phyloP scores from a whole-genome alignment of 805 yeast genomes.

The Danielia reshetovae region DNA sequence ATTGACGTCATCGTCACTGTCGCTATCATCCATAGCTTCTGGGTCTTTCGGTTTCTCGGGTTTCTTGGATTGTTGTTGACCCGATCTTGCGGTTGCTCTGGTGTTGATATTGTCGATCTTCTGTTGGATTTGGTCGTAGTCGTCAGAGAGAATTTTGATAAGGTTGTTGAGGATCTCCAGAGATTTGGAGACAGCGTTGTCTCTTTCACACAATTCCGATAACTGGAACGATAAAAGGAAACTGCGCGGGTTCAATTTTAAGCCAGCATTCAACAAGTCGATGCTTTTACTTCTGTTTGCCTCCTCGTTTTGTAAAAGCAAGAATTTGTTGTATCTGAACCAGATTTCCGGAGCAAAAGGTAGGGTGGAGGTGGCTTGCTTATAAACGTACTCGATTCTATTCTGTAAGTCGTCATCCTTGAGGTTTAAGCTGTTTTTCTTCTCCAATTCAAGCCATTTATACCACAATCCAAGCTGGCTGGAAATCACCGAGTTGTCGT shows the following conservation, averaged over 20 bases:
- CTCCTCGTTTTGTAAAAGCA: slow-evolving; percentile 28
- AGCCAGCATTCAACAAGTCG: slow-evolving; percentile 50
- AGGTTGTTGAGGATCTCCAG: slow-evolving; percentile 47
- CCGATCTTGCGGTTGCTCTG: slow-evolving; percentile 10
- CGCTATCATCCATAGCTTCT: slow-evolving; percentile 6
- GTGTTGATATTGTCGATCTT: slow-evolving; percentile 18
- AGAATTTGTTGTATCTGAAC: slow-evolving; percentile 55
- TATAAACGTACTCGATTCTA: slow-evolving; percentile 69
- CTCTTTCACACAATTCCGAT: slow-evolving; percentile 67
- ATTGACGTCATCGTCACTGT: slow-evolving; percentile 1
- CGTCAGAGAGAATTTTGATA: slow-evolving; percentile 41
- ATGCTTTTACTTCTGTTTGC: slow-evolving; percentile 40
- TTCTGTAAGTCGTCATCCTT: slow-evolving; percentile 42
- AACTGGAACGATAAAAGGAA: slow-evolving; percentile 61
- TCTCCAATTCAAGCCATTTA: slow-evolving; percentile 79
- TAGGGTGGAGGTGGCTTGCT: slow-evolving; percentile 59
- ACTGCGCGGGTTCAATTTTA: slow-evolving; percentile 65
- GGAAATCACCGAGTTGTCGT: slow-evolving; percentile 17
- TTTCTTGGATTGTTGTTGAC: slow-evolving; percentile 6
- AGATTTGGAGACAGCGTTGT: slow-evolving; percentile 47
- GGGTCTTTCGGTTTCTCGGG: slow-evolving; percentile 4
- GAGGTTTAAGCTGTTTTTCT: slow-evolving; percentile 61
- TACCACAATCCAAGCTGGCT: slow-evolving; percentile 58
- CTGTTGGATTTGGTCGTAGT: slow-evolving; percentile 26
- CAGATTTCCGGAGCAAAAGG: slow-evolving; percentile 72